Conservation (phyloP, 352 stramenopile genomes). For the Globisporangium acanthophoron region DNA sequence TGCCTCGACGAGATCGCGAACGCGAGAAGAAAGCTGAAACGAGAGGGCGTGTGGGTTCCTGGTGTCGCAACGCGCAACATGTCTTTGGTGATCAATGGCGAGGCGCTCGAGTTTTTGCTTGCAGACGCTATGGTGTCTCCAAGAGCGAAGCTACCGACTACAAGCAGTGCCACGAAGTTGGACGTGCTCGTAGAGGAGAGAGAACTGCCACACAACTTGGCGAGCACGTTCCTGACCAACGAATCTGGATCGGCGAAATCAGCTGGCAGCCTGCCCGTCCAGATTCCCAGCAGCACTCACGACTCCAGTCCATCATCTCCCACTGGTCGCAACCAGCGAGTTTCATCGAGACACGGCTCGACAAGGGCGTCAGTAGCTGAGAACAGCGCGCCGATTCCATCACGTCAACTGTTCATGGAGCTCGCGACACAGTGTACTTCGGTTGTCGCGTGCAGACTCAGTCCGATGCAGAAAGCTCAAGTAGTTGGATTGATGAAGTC, state of each 20-base stretch:
- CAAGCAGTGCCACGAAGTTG: constrained; percentile 10
- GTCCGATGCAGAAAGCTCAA: constrained; percentile 90
- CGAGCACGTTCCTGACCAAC: constrained; percentile 16
- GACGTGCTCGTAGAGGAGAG: constrained; percentile 24
- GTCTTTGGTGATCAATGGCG: constrained; percentile 79
- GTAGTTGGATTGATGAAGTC: constrained; percentile 93
- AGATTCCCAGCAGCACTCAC: constrained; percentile 11
- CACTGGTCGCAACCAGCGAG: constrained; percentile 11
- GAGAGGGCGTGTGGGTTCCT: constrained; percentile 73
- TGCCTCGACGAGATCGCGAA: constrained; percentile 80
- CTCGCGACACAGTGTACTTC: constrained; percentile 81
- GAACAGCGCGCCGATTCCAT: constrained; percentile 18
- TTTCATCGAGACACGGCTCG: constrained; percentile 31
- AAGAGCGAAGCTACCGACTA: constrained; percentile 9
- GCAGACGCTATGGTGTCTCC: constrained; percentile 23
- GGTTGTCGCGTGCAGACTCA: constrained; percentile 84
- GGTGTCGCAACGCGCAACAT: constrained; percentile 67
- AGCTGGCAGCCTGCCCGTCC: constrained; percentile 29
- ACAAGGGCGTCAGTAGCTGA: constrained; percentile 28
- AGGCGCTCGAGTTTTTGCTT: constrained; percentile 70
- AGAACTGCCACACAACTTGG: constrained; percentile 2
- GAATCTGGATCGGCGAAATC: constrained; percentile 55
- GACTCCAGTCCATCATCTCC: constrained; percentile 7
- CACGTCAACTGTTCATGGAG: constrained; percentile 73
- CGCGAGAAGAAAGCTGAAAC: constrained; percentile 63